Evolutionary conservation across 2,329 filamentous ascomycete genomes (phyloP), one percentile per base, ranked within the genome.

Genomic region (Colletotrichum brevisporum): DNA sequence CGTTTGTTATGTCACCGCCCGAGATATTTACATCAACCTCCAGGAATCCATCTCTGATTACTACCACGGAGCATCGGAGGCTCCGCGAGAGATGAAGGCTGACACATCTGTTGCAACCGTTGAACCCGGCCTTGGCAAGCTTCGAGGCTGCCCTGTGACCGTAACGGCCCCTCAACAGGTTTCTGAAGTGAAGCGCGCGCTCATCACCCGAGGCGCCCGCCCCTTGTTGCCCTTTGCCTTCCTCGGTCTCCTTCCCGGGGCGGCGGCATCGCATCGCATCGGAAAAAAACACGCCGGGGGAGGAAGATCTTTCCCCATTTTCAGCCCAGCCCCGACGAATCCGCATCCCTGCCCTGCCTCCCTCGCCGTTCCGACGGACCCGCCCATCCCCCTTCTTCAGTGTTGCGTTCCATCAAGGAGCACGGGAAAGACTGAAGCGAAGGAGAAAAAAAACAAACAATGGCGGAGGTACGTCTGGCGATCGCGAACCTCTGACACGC

Each of bases 401-500:
- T 13, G 36, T 43, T 43, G 31, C 31, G 31, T 36, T 36, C 31
- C 31, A 36, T 9, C 31, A 24, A 8, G 31, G 31, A 9, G 31
- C 31, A 9, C 31, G 31, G 31, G 31, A 3, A 36, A 10, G 31
- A 36, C 31, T 36, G 31, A 36, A 36, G 31, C 8, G 10, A 36
- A 36, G 31, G 31, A 36, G 10, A 2, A 8, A 31, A 12, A 36
- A 36, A 36, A 36, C 3, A 4, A 10, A 36, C 31, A 36, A 36
- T 36, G 31, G 31, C 31, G 10, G 31, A 47, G 39, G n/a, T 62
- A 50, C 15, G 50, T 50, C 15, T 50, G 53, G 50, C 59, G 36
- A 54, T 62, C 59, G n/a, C 56, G 57, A 66, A 69, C 67, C 55
- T 69, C 67, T 55, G 66, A 69, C 52, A 66, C 55, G 62, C 62